These are phyloP conservation scores for Raffaelea ambrosiae DNA, from an alignment of 2,329 filamentous ascomycete species.

Conservation along the genomic window DNA sequence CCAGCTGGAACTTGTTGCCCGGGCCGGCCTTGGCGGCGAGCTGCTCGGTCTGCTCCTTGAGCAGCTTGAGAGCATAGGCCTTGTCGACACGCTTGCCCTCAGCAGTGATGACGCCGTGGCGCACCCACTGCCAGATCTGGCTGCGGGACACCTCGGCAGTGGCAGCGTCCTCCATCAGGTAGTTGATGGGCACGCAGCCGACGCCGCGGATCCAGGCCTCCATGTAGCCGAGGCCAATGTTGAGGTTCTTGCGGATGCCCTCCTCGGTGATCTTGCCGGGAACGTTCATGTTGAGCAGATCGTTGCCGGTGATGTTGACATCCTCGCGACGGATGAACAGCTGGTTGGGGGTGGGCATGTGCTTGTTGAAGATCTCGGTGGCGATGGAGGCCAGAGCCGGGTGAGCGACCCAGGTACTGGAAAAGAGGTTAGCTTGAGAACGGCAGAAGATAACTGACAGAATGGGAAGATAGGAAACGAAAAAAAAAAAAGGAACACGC, in stretches of 20 bases:
- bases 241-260: constrained; percentile 94
- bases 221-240: constrained; percentile 96
- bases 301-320: constrained; percentile 75
- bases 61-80: constrained; percentile 75
- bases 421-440: too few species aligned
- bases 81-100: constrained; percentile 93
- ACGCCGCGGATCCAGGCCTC: constrained; percentile 94
- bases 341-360: constrained; percentile 99
- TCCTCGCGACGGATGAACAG: constrained; percentile 86
- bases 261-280: constrained; percentile 86
- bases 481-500: neutral
- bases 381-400: constrained; percentile 85
- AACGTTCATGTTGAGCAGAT: constrained; percentile 96
- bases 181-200: constrained; percentile 67
- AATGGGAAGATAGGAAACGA: neutral
- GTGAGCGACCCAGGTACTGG: constrained; percentile 95
- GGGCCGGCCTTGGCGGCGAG: constrained; percentile 66
- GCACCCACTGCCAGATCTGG: constrained; percentile 95
- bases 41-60: constrained; percentile 76
- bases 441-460: too few species aligned
- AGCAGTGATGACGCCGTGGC: constrained; percentile 62
- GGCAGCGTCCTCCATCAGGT: constrained; percentile 73
- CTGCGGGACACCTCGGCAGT: constrained; percentile 92
- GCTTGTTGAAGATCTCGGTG: constrained; percentile 87
- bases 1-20: constrained; percentile 87